Evolutionary conservation across 305 asterid genomes (phyloP), one percentile per base, ranked within the genome.

Genomic region (Fraxinus sp.): DNA sequence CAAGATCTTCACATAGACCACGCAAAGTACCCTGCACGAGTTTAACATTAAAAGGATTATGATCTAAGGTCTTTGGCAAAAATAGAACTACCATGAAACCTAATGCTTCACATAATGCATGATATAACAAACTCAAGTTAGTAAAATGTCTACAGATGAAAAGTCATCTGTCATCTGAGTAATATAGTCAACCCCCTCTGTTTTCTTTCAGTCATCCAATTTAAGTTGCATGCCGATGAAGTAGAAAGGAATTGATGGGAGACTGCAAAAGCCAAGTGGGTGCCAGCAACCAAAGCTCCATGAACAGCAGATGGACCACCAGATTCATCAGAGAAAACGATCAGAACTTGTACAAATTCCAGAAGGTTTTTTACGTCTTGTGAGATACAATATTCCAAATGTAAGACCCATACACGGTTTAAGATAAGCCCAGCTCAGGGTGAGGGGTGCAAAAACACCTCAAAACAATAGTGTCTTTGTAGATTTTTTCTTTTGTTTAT

Each of bases 1-100:
- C 91, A 82, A 93, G 96, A 85, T 90, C 94, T 82, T 87, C 90
- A 87, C 98, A 95, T 64, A 95, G 91, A 74, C 90, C 91, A 74
- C 88, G 94, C 84, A 95, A 86, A 87, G 93, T 85, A 74, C 83
- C 87, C 98, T 93, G 88, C 87, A 87, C 36, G 35, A 35, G 71
- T 77, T 36, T 35, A 73, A 13, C 20, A 83, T 68, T 46, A 64
- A 71, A 36, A 75, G 52, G 57, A 64, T 24, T 16, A 33, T 70
- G 36, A 62, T 75, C 46, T 74, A 59, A 85, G 80, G 74, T 78
- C 22, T 78, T 72, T 57, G 76, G 79, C 7, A 68, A 75, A 79
- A 80, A 46, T 24, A 66, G 18, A 79, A 66, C 73, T 26, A 35
- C 68, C 44, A 75, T 33, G 37, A 30, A 30, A 13, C 36, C 30